Evolutionary conservation across 106 monocot species (phyloP), one percentile per base, ranked within the genome.

Genomic region (Dendrobium chrysotoxum): DNA sequence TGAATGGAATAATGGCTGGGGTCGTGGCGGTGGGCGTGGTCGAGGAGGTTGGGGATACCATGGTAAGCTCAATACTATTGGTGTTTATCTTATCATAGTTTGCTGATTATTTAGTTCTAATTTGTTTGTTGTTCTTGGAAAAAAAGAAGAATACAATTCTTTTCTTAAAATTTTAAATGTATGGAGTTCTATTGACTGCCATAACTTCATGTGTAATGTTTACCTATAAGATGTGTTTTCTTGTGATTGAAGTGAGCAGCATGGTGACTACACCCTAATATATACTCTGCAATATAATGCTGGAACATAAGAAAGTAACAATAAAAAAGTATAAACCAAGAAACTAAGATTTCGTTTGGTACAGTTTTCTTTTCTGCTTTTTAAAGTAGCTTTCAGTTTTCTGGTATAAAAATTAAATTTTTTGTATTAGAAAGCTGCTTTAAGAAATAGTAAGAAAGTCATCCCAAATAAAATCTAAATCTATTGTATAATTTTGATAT

Each of bases 31-130:
- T 65, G 71, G 71, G 38, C 86, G 90, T 25, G 88, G 88, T 71
- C 79, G 93, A 85, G 84, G 90, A 54, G 76, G 80, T 38, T 87
- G 87, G 82, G 82, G 82, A 77, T 93, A 91, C 76, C 85, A 80
- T 67, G 96, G 91, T 93, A 93, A 81, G 83, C 13, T 23, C 53
- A 53, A 30, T 75, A 8, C 41, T 71, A 71, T 71, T 28, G 28
- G 4, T 35, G 35, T 71, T 31, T 16, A 71, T 71, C 71, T 17
- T 38, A 12, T 28, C 38, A 44, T 44, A 44, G 6, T 7, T 28
- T 71, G 16, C 4, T 4, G 35, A 38, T 71, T 71, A 0, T 35
- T 35, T 61, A 17, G 61, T 57, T 18, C 18, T 65, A 25, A 65
- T 65, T 64, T 65, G 64, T 7, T 65, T 65, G 23, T 65, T 65